Conservation (phyloP, 2,329 filamentous ascomycete genomes). For the Epichloe scottii region DNA sequence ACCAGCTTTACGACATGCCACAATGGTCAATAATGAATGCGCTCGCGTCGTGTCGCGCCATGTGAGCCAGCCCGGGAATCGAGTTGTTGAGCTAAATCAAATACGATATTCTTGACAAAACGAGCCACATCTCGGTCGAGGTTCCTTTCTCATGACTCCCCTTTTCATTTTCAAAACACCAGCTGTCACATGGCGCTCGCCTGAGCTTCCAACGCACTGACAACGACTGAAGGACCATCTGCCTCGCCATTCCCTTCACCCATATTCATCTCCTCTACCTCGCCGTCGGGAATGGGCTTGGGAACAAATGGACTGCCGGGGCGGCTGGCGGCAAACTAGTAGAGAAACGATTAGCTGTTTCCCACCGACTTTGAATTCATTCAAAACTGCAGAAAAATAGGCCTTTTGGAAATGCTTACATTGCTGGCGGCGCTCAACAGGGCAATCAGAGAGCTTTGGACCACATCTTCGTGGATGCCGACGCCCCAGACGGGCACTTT, state of each 20-base stretch:
- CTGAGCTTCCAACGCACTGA: conserved; percentile 12
- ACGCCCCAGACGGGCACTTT: conserved; percentile 76
- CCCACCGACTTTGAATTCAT: too few species aligned
- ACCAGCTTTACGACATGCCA: too few species aligned
- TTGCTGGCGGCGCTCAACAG: conserved; percentile 75
- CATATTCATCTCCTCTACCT: conserved; percentile 6
- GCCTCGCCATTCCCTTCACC: conserved; percentile 4
- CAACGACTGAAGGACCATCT: conserved; percentile 7
- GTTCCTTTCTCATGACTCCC: neutral
- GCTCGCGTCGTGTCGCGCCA: too few species aligned
- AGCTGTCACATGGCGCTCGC: conserved; percentile 10
- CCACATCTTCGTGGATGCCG: conserved; percentile 41
- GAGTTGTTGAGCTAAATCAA: too few species aligned
- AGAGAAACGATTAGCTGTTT: neutral
- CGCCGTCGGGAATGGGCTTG: conserved; percentile 31
- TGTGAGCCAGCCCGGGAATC: too few species aligned
- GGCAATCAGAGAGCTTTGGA: conserved; percentile 78
- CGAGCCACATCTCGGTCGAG: too few species aligned
- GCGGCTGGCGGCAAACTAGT: conserved; percentile 51
- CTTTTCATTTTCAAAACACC: neutral
- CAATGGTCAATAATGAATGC: too few species aligned
- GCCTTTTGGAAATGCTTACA: conserved; percentile 39
- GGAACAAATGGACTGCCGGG: conserved; percentile 53
- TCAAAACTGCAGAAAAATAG: too few species aligned
- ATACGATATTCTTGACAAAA: too few species aligned